phyloP scores from a whole-genome alignment of 129 eudicot genomes.

The Artemisia annua region DNA sequence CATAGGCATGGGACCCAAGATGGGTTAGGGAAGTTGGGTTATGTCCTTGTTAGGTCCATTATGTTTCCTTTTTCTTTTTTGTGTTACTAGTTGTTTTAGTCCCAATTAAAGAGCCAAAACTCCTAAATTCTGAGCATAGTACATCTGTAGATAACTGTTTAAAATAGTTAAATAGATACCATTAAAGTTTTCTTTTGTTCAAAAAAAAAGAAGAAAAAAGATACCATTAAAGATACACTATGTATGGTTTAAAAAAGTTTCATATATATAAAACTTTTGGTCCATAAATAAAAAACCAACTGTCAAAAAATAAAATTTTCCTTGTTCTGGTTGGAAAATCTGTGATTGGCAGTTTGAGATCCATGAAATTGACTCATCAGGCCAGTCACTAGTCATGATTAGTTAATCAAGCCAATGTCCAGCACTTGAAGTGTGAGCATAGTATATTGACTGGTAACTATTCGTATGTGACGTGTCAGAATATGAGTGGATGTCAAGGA shows the following conservation, averaged over 20 bases:
- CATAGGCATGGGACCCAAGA: slow-evolving; percentile 34
- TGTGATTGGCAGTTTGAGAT: not conserved
- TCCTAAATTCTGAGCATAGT: not conserved
- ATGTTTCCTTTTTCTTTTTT: slow-evolving; percentile 4
- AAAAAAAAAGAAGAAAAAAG: too few species aligned
- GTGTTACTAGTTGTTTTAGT: not conserved
- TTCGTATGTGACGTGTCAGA: not conserved
- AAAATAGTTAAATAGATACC: not conserved
- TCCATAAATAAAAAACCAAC: not conserved
- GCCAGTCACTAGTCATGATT: not conserved
- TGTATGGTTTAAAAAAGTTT: not conserved
- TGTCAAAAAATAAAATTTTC: not conserved
- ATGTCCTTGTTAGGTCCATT: slow-evolving; percentile 72
- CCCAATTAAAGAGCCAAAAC: too few species aligned
- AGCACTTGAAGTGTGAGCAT: not conserved
- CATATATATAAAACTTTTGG: not conserved
- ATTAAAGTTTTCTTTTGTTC: too few species aligned
- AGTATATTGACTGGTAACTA: too few species aligned
- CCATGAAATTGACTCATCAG: not conserved
- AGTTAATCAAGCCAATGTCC: slow-evolving; percentile 7
- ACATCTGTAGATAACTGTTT: not conserved
- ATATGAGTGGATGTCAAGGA: not conserved
- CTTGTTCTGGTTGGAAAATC: not conserved
- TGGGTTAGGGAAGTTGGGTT: slow-evolving; percentile 73
- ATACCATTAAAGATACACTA: not conserved